Percentiles rank a stretch among this genome's conserved stretches.
Evolutionary conservation across 345 rosid species (phyloP).

Genomic region (Eucalyptus urophylla): DNA sequence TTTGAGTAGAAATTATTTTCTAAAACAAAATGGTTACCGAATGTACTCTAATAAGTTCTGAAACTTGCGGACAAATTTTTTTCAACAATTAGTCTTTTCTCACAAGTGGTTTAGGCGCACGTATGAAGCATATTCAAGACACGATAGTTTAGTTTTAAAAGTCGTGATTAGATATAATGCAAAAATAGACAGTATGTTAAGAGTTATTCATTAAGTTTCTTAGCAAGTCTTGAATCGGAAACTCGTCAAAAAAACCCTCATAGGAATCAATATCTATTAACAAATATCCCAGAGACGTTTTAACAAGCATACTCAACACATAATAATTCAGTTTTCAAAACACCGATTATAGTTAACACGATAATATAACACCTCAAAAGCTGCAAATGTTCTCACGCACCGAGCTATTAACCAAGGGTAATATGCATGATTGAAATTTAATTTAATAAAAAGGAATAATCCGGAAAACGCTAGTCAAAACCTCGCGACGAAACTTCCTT

Average conservation of each 20-base stretch:
- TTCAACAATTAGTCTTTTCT: background rate
- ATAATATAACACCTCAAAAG: no score
- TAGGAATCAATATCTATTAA: rapidly evolving
- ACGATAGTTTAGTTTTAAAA: background rate
- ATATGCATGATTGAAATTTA: background rate
- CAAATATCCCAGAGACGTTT: rapidly evolving
- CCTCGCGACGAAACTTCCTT: background rate
- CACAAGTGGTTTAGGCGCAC: background rate
- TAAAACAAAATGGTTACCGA: no score
- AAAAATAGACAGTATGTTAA: rapidly evolving
- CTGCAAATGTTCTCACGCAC: background rate
- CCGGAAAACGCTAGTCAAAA: background rate
- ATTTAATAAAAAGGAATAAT: no score
- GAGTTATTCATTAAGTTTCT: rapidly evolving
- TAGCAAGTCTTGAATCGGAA: no score
- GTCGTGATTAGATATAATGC: background rate
- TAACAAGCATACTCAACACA: background rate
- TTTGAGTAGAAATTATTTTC: no score
- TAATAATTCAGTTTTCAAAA: background rate
- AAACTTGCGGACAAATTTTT: rapidly evolving
- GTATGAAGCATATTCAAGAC: background rate
- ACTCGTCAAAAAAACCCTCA: rapidly evolving
- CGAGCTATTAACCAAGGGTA: no score
- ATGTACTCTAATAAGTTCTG: rapidly evolving
- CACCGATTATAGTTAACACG: rapidly evolving